Percentiles rank a stretch among this genome's conserved stretches.
Conservation (phyloP, 805 yeast species). For the Metschnikowia borealis region DNA sequence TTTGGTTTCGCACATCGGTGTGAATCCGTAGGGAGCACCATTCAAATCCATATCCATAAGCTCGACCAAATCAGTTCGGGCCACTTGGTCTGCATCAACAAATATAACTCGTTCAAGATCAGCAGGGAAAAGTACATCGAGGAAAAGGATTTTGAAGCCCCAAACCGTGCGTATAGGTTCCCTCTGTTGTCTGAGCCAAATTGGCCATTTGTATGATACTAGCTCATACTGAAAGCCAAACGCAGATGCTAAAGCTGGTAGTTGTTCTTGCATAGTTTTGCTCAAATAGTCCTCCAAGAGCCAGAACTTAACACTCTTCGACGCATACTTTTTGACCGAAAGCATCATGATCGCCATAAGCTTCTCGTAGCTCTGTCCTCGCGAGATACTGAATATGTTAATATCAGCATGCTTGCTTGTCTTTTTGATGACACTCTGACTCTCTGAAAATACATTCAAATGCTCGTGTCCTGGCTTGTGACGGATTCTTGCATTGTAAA, state of each 20-base stretch:
- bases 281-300: conserved; percentile 77
- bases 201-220: conserved; percentile 89
- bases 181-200: conserved; percentile 76
- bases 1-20: conserved; percentile 83
- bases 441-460: conserved; percentile 6
- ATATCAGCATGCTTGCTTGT: conserved; percentile 39
- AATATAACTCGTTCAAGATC: conserved; percentile 71
- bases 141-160: conserved; percentile 83
- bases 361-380: conserved; percentile 77
- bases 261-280: conserved; percentile 55
- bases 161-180: conserved; percentile 77
- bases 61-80: conserved; percentile 69
- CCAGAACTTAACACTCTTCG: conserved; percentile 73
- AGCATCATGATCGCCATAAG: conserved; percentile 74
- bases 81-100: conserved; percentile 83
- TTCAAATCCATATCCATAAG: conserved; percentile 63
- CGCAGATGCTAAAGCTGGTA: conserved; percentile 56
- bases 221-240: conserved; percentile 70
- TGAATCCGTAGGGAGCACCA: conserved; percentile 82
- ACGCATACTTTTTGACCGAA: conserved; percentile 63
- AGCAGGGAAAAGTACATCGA: conserved; percentile 85
- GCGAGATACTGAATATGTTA: conserved; percentile 77
- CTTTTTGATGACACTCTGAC: conserved; percentile 1
- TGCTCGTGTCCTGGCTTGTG: conserved; percentile 26
- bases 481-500: conserved; percentile 43